These are phyloP conservation scores for Kwoniella heveanensis DNA, from an alignment of 768 basidiomycete genomes.

Conservation along the genomic window DNA sequence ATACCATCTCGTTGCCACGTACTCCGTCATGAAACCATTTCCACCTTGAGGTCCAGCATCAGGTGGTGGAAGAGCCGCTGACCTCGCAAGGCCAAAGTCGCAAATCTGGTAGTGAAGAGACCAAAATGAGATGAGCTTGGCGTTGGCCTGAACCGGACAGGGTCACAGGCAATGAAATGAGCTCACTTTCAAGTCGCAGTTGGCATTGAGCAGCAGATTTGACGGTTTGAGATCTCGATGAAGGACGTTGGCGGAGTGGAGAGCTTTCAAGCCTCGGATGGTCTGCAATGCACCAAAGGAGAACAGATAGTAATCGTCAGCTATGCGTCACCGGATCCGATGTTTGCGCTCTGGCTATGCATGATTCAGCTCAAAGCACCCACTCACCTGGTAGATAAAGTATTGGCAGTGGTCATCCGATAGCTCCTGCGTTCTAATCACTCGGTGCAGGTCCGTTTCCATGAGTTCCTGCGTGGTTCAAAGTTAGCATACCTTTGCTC, in stretches of 20 bases:
- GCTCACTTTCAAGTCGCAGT: constrained; percentile 88
- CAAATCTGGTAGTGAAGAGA: constrained; percentile 38
- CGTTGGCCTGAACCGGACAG: constrained; percentile 5
- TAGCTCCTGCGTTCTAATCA: constrained; percentile 90
- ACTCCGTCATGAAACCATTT: constrained; percentile 78
- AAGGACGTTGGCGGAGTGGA: constrained; percentile 92
- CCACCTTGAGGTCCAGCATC: constrained; percentile 64
- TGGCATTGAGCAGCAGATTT: constrained; percentile 91
- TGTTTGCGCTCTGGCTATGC: neutral
- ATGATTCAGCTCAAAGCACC: no score
- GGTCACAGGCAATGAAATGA: neutral
- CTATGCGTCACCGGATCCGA: no score
- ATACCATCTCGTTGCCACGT: constrained; percentile 87
- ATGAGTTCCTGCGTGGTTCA: constrained; percentile 60
- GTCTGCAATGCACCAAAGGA: constrained; percentile 60
- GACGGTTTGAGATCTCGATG: constrained; percentile 91
- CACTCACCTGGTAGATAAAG: constrained; percentile 78
- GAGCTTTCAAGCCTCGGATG: constrained; percentile 86
- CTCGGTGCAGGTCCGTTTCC: constrained; percentile 95
- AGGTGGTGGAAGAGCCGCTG: constrained; percentile 41
- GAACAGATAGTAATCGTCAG: no score
- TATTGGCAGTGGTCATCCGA: constrained; percentile 96
- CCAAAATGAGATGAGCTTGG: neutral
- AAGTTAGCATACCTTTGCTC: constrained; percentile 7
- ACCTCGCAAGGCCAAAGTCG: constrained; percentile 66